Base-by-base conservation (phyloP, 768 basidiomycete species). In the Hysterangium stoloniferum region DNA sequence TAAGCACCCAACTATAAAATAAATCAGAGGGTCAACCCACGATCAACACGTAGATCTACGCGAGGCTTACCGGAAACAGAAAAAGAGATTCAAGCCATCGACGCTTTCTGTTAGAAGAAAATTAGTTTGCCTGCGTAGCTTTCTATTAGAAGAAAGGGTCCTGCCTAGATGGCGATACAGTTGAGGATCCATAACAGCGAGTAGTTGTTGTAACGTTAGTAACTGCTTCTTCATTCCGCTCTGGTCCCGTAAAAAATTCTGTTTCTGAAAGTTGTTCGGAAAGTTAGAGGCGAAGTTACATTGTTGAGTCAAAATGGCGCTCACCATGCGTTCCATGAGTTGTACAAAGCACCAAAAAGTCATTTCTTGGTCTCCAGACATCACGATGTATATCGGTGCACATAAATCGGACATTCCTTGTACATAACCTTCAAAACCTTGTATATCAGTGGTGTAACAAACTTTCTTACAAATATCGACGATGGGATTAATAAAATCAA, bases 351-450 rank as follows among this genome's bases (percentile, higher is more conserved):
- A 92, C 93, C 94, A 97, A 68, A 97, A 98, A 1, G 89, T 90
- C 67, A 90, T 66, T 47, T 85, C 86, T 60, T 95, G 93, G 56
- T 96, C 85, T 6, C 81, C 87, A 46, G 77, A 82, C 77, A 89
- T 83, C 13, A 93, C 88, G 22, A 98, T 84, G 61, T 97, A 98
- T 5, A 98, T 68, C 11, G 96, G 96, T 3, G 90, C 85, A 58
- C 89, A 88, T 12, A 99, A 77, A 66, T 99, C 96, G 2, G 89
- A 92, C 96, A 98, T 98, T 28, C 96, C 96, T 66, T 98, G 96
- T 4, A 98, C 96, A 64, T 98, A 97, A 25, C 94, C 92, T 85
- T 54, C 51, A 48, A 44, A 32, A n/a, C 48, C 43, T 52, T 42
- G 9, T 2, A 32, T 15, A 36, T 68, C 52, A 66, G 56, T 37